phyloP scores from a whole-genome alignment of 495 filamentous ascomycete genomes.

The Podospora sp. region DNA sequence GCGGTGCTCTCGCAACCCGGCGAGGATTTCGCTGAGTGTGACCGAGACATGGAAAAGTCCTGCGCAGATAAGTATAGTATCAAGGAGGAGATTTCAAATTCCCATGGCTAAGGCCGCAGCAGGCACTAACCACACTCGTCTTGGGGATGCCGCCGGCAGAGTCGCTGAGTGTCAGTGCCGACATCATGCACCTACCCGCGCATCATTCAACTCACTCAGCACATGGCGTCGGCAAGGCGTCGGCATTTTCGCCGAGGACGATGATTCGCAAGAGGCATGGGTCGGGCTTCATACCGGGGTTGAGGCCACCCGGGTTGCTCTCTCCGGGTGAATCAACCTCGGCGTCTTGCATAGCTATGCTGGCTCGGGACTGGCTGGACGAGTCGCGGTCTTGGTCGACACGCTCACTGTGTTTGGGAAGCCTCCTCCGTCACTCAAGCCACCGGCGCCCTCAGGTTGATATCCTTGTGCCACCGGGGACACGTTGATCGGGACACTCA shows the following conservation, averaged over 20 bases:
- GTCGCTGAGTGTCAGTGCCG: background rate
- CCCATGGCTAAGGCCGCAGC: background rate
- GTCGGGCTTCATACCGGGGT: background rate
- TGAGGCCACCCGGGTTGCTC: background rate
- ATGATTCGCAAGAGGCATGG: background rate
- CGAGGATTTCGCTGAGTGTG: background rate
- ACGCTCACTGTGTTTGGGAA: background rate
- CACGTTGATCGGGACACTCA: background rate
- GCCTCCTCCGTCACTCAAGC: background rate
- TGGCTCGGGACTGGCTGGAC: background rate
- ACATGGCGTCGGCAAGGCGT: background rate
- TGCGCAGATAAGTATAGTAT: background rate
- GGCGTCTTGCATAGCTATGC: background rate
- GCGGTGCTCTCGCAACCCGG: background rate
- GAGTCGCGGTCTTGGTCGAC: background rate
- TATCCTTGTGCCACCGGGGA: background rate
- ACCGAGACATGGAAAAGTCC: background rate
- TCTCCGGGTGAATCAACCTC: background rate
- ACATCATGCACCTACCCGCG: background rate
- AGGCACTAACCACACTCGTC: background rate
- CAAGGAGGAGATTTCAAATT: background rate
- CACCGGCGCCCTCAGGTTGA: background rate
- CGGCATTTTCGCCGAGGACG: background rate
- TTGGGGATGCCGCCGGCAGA: background rate
- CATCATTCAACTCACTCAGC: background rate